phyloP scores from a whole-genome alignment of 345 rosid species.

The Eucalyptus urophylla region DNA sequence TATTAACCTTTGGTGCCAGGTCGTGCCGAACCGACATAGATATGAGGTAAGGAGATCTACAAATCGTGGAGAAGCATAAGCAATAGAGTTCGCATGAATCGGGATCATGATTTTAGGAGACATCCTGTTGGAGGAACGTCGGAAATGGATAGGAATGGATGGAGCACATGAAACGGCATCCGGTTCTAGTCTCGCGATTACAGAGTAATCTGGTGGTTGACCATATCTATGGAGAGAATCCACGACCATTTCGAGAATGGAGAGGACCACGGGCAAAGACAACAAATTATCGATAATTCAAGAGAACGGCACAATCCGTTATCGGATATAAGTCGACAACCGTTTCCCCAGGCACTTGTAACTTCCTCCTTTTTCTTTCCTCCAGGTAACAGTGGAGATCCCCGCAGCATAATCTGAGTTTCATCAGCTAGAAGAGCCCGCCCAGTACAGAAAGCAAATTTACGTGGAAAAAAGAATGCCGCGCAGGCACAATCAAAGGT shows the following conservation, averaged over 20 bases:
- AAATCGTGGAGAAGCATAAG: background rate
- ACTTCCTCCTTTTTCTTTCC: background rate
- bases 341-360: background rate
- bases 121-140: background rate
- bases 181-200: background rate
- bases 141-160: background rate
- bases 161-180: background rate
- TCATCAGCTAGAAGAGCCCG: background rate
- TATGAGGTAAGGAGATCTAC: background rate
- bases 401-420: background rate
- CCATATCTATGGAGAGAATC: background rate
- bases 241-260: background rate
- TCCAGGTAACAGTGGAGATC: background rate
- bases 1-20: background rate
- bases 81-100: background rate
- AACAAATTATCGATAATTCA: background rate
- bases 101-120: background rate
- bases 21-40: background rate
- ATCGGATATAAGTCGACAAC: background rate
- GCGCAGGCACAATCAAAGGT: background rate
- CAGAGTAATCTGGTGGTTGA: background rate
- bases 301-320: background rate
- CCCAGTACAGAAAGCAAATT: background rate
- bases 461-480: background rate
- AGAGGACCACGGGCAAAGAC: background rate